Percentiles rank a stretch among this genome's conserved stretches.
Conservation (phyloP, 169 alveolate species). For the Toxoplasma gondii region DNA sequence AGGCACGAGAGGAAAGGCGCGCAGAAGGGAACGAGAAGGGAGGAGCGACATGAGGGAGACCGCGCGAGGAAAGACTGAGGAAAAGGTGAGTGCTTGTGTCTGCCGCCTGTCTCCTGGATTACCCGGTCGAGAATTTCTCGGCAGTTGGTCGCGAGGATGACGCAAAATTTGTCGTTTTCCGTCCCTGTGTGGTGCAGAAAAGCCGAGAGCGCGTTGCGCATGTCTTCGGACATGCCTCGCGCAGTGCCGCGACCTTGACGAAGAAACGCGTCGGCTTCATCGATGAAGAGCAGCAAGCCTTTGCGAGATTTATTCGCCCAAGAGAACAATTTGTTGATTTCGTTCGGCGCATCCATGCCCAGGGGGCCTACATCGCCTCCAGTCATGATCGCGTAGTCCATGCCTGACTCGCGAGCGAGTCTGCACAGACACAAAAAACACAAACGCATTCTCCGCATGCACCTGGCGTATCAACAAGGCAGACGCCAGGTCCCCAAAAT, state of each 20-base stretch:
- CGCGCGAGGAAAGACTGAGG: too few relatives aligned
- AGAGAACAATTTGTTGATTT: slow-evolving; percentile 93
- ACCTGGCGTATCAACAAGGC: background rate
- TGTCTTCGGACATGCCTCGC: slow-evolving; percentile 87
- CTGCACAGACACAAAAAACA: background rate
- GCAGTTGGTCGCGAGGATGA: slow-evolving; percentile 95
- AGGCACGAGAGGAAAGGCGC: too few relatives aligned
- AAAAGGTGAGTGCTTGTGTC: background rate
- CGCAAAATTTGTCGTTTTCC: slow-evolving; percentile 91
- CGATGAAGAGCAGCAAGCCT: slow-evolving; percentile 94
- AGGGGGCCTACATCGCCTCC: slow-evolving; percentile 99
- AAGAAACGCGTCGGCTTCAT: slow-evolving; percentile 98
- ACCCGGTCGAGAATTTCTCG: slow-evolving; percentile 93
- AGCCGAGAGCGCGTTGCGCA: slow-evolving; percentile 92
- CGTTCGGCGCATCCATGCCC: slow-evolving; percentile 94
- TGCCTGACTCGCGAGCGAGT: slow-evolving; percentile 87
- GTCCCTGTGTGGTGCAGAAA: slow-evolving; percentile 97
- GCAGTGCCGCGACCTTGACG: slow-evolving; percentile 74
- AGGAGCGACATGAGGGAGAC: too few relatives aligned
- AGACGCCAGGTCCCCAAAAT: background rate
- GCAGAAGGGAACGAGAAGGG: too few relatives aligned
- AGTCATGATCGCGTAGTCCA: slow-evolving; percentile 94
- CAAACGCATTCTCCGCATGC: background rate
- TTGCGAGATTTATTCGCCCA: slow-evolving; percentile 94
- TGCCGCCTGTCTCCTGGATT: background rate